Conservation (phyloP, 176 grass and related monocot species). For the Bothriochloa decipiens region DNA sequence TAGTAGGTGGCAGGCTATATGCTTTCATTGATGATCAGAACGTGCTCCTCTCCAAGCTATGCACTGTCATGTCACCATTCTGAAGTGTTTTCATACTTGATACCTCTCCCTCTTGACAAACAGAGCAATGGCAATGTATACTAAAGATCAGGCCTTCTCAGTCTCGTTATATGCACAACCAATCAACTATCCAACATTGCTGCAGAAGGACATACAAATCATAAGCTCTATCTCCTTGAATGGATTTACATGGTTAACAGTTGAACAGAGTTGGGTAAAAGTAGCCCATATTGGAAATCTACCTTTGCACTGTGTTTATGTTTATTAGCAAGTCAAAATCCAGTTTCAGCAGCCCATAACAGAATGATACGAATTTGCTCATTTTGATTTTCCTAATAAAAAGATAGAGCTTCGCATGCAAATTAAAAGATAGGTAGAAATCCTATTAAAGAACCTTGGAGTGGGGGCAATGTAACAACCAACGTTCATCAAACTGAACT, state of each 20-base stretch:
- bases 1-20: not conserved
- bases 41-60: not conserved
- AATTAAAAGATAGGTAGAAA: not conserved
- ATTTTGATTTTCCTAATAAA: not conserved
- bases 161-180: not conserved
- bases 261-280: not conserved
- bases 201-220: not conserved
- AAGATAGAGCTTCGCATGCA: not conserved
- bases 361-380: not conserved
- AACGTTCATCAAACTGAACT: not conserved
- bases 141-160: not conserved
- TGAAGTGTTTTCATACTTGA: not conserved
- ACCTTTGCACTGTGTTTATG: not conserved
- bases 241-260: not conserved
- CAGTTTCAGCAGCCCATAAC: not conserved
- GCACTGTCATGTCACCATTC: not conserved
- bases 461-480: not conserved
- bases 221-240: not conserved
- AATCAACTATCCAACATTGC: not conserved
- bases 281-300: not conserved
- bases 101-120: not conserved
- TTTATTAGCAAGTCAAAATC: not conserved
- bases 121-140: not conserved
- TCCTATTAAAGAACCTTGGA: not conserved
- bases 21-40: not conserved